phyloP scores from a whole-genome alignment of 1,284 basidiomycete species.

The Malassezia equina region DNA sequence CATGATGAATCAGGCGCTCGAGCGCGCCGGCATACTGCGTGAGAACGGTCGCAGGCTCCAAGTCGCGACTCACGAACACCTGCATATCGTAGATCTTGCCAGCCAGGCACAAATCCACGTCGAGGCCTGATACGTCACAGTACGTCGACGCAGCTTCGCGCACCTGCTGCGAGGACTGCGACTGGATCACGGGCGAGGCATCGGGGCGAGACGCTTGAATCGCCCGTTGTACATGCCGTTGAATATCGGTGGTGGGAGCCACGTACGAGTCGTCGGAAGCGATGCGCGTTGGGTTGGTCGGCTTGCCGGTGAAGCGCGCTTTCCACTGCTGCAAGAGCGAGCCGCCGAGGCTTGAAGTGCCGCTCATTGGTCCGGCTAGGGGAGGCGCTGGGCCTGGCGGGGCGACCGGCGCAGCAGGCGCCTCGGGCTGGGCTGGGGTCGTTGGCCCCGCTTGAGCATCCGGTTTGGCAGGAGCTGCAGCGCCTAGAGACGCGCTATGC shows the following conservation, averaged over 20 bases:
- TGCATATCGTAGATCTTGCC: slow-evolving; percentile 47
- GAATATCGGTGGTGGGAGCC: slow-evolving; percentile 27
- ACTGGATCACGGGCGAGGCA: slow-evolving; percentile 42
- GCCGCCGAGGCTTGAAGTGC: neutral
- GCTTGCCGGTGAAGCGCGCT: slow-evolving; percentile 18
- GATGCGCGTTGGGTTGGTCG: neutral
- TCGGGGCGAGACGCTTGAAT: slow-evolving; percentile 49
- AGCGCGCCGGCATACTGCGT: slow-evolving; percentile 39
- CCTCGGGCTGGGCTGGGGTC: too few relatives aligned
- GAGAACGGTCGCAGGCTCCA: slow-evolving; percentile 34
- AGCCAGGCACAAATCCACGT: slow-evolving; percentile 47
- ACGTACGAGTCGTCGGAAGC: neutral
- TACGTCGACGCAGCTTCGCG: slow-evolving; percentile 48
- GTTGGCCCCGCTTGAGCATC: neutral
- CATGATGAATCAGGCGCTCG: slow-evolving; percentile 37
- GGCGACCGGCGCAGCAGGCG: too few relatives aligned
- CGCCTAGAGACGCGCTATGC: too few relatives aligned
- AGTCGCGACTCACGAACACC: slow-evolving; percentile 46
- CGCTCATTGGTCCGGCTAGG: too few relatives aligned
- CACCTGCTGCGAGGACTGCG: slow-evolving; percentile 45
- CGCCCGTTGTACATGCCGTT: slow-evolving; percentile 44
- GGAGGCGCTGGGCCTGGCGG: too few relatives aligned
- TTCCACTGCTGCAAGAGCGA: slow-evolving; percentile 27
- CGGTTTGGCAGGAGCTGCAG: neutral
- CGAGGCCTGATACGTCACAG: slow-evolving; percentile 48